Percentiles rank a stretch among this genome's conserved stretches.
Conservation (phyloP, 306 rosid species). For the Pterocarpus santalinus region DNA sequence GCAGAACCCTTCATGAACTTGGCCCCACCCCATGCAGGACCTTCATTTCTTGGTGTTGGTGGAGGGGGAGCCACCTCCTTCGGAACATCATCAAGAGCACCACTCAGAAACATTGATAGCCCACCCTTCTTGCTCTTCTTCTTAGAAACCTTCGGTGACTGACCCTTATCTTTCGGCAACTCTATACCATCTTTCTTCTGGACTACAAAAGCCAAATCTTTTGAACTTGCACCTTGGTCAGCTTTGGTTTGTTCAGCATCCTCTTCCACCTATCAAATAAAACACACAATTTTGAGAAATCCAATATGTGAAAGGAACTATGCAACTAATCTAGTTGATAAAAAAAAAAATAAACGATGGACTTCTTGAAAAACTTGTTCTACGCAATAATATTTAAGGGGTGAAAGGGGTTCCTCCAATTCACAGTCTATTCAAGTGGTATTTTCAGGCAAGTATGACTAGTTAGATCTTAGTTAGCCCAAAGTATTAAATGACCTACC, state of each 20-base stretch:
- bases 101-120: slow-evolving; percentile 96
- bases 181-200: slow-evolving; percentile 58
- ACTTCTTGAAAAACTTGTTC: too few relatives aligned
- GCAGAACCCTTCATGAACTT: slow-evolving; percentile 68
- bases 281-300: slow-evolving; percentile 30
- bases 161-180: slow-evolving; percentile 51
- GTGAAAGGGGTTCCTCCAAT: too few relatives aligned
- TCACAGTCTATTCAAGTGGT: too few relatives aligned
- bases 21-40: slow-evolving; percentile 98
- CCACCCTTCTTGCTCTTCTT: slow-evolving; percentile 94
- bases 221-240: slow-evolving; percentile 40
- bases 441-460: too few relatives aligned
- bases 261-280: slow-evolving; percentile 63
- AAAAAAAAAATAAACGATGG: slow-evolving; percentile 7
- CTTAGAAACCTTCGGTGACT: slow-evolving; percentile 61
- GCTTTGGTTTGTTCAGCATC: slow-evolving; percentile 43
- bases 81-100: slow-evolving; percentile 81
- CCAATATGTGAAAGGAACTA: slow-evolving; percentile 38
- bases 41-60: slow-evolving; percentile 69
- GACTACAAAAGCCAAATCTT: slow-evolving; percentile 49
- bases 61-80: slow-evolving; percentile 67
- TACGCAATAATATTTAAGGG: too few relatives aligned
- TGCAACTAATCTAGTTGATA: slow-evolving; percentile 13
- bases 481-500: too few relatives aligned
- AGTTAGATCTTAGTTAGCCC: too few relatives aligned